Base-by-base conservation (phyloP, 2,329 filamentous ascomycete genomes). In the Hypoxylon sp. region DNA sequence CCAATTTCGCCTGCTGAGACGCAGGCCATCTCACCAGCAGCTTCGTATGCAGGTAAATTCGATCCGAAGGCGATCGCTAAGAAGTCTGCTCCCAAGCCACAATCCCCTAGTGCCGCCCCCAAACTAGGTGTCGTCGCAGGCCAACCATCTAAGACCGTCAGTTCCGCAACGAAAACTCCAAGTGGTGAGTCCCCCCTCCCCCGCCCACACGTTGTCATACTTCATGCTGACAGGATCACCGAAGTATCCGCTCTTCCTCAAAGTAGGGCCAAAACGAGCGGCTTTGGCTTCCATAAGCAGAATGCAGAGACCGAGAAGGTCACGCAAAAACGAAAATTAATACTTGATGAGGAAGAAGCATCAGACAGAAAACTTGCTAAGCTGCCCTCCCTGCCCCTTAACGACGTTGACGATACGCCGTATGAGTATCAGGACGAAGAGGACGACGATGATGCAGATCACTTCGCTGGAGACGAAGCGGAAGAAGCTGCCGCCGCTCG, bases 321-420 rank as follows among this genome's bases (percentile, higher is more conserved):
- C 2, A 83, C 87, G 3, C 83, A 87, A 18, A 93, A 93, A 75
- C 90, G 90, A 71, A 93, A 92, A 65, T 83, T 97, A 20, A 89
- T 93, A 71, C 89, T 97, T 72, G 94, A 92, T 65, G 95, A 97
- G 74, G 95, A 97, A 73, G 93, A 97, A 73, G 90, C 89, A 30
- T 91, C 90, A 1, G 89, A 92, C 75, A 92, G 93, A 77, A 97
- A 96, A 81, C 87, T 99, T 70, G 93, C 93, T 76, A 96, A 94
- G 80, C 88, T 99, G 65, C 94, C 95, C 61, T 90, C 90, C 70
- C 87, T 92, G 63, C 87, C 90, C 56, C 82, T 92, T 56, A 87
- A 90, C 74, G 85, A 86, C 70, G 79, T 84, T 65, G 86, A 90
- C 68, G 83, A 85, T 76, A 84, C 84, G 63, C 83, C 85, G 71